These are phyloP conservation scores for Thermoascus crustaceus DNA, from an alignment of 2,329 filamentous ascomycete genomes.

Conservation along the genomic window DNA sequence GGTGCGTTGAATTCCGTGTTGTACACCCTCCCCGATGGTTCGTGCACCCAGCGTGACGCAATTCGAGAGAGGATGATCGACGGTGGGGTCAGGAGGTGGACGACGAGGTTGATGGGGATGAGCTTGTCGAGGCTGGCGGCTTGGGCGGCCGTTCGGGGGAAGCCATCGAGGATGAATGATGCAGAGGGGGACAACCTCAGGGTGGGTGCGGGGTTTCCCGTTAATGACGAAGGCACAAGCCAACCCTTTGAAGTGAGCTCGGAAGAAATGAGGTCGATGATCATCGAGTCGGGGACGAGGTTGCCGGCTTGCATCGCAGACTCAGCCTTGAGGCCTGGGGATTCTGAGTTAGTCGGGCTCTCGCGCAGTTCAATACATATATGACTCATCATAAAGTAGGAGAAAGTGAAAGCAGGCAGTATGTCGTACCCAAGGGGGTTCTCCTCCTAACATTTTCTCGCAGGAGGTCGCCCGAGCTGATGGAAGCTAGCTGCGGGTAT, in stretches of 20 bases:
- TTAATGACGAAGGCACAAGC: constrained; percentile 40
- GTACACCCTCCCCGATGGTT: constrained; percentile 83
- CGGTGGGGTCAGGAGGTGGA: constrained; percentile 77
- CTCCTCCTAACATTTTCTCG: constrained; percentile 85
- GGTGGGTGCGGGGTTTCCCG: constrained; percentile 22
- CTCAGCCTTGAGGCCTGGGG: constrained; percentile 79
- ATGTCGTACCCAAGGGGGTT: constrained; percentile 66
- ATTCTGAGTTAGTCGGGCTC: constrained; percentile 8
- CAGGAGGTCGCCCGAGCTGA: constrained; percentile 88
- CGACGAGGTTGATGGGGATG: constrained; percentile 89
- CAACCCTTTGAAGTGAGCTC: constrained; percentile 80
- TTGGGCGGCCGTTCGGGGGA: constrained; percentile 79
- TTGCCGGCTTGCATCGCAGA: constrained; percentile 77
- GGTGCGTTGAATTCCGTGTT: constrained; percentile 91
- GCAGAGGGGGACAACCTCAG: constrained; percentile 34
- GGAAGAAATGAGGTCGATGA: constrained; percentile 84
- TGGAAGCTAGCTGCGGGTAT: constrained; percentile 81
- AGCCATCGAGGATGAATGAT: constrained; percentile 93
- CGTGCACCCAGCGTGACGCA: constrained; percentile 86
- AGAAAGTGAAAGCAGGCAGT: constrained; percentile 8
- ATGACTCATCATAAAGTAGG: too few species aligned
- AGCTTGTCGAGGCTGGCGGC: constrained; percentile 68
- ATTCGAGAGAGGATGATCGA: constrained; percentile 85
- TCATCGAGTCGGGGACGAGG: constrained; percentile 86
- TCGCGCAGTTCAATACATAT: too few species aligned